Base-by-base conservation (phyloP, 495 filamentous ascomycete genomes). In the Xylaria bambusicola region DNA sequence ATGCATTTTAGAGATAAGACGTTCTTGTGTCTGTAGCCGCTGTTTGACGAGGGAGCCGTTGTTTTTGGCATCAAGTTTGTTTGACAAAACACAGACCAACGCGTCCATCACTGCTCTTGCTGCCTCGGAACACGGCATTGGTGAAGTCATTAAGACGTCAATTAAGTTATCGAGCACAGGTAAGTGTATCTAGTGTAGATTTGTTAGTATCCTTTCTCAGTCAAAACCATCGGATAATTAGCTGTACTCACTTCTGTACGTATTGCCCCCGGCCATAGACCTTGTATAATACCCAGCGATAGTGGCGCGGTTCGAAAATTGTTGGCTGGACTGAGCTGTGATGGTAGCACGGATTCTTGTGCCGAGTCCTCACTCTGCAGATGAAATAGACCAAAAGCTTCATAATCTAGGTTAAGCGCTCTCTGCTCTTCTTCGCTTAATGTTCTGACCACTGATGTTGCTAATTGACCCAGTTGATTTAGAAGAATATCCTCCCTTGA, bases 271-370 rank as follows among this genome's bases (percentile, higher is more conserved):
- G 78, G 76, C 62, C 73, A 65, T 27, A 81, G 62, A 12, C 76
- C 78, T 52, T 77, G 68, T 8, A 81, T 56, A 1, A 81, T 70
- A 9, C 78, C 77, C 42, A 78, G 65, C 12, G 73, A 70, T 27
- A 81, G 62, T 38, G 66, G 66, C 13, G 52, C 63, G 6, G 60
- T 65, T 17, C 67, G 60, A 36, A 60, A 65, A 6, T 63, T 50
- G 6, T 62, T 58, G 10, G 58, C 23, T 6, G 55, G 46, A 17
- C 66, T 69, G 9, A 67, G n/a, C 8, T 21, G 23, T 24, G 18
- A 21, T n/a, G 44, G 5, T 21, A 36, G 26, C 3, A 20, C 18
- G 8, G 31, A 27, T 24, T 47, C 20, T 20, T 60, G 29, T n/a
- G 20, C 36, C 31, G 15, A 33, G n/a, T 52, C 40, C 23, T 3